phyloP scores from a whole-genome alignment of 768 basidiomycete species.

The Auricularia heimuer region DNA sequence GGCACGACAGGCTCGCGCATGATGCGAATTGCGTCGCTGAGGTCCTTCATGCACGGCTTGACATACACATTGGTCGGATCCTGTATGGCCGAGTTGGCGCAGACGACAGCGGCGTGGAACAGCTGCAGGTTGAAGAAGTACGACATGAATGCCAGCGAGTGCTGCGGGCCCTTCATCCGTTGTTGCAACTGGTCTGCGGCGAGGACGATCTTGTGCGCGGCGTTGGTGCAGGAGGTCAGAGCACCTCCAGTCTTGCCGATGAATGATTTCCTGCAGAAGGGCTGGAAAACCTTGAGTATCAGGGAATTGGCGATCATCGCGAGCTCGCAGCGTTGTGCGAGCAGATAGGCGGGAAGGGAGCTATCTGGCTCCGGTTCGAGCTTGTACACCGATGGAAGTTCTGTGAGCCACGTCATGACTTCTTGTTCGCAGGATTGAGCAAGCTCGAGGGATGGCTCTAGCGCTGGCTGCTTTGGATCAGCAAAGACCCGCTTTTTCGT shows the following conservation, averaged over 20 bases:
- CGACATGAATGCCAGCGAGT: constrained; percentile 26
- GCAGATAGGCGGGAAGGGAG: constrained; percentile 23
- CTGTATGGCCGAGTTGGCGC: constrained; percentile 51
- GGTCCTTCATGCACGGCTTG: constrained; percentile 36
- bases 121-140: constrained; percentile 53
- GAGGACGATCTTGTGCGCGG: constrained; percentile 50
- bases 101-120: constrained; percentile 57
- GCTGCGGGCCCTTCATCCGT: neutral
- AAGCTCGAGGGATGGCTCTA: constrained; percentile 46
- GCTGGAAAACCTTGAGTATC: constrained; percentile 55
- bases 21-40: constrained; percentile 35
- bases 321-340: constrained; percentile 49
- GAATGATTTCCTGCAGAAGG: constrained; percentile 41
- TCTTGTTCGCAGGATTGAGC: constrained; percentile 49
- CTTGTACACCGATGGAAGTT: constrained; percentile 42
- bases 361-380: constrained; percentile 26
- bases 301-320: constrained; percentile 50
- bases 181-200: constrained; percentile 30
- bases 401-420: constrained; percentile 41
- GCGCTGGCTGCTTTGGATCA: constrained; percentile 2
- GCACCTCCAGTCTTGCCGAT: constrained; percentile 38
- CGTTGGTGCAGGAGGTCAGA: constrained; percentile 46
- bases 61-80: constrained; percentile 41
- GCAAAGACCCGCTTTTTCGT: constrained; percentile 36
- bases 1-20: constrained; percentile 27